Percentiles rank a stretch among this genome's conserved stretches.
These are phyloP conservation scores for Tinospora cordifolia DNA, from an alignment of 164 flowering plant species.

Conservation along the genomic window DNA sequence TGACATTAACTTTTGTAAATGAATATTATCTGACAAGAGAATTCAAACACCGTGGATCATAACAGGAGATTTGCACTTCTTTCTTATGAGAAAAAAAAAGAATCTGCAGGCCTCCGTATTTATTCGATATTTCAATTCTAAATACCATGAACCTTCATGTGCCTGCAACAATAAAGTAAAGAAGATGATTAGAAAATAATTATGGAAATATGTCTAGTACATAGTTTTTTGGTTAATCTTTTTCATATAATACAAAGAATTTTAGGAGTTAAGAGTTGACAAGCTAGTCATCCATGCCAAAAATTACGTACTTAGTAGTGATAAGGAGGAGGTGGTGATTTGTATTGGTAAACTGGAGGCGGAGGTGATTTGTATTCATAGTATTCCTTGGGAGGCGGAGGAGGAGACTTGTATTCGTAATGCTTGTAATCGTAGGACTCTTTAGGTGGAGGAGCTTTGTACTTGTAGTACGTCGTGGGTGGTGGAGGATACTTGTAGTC, in stretches of 20 bases:
- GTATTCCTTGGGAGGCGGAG: too few species aligned
- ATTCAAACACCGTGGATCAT: neutral
- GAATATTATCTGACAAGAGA: neutral
- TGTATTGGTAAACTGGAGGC: conserved; percentile 14
- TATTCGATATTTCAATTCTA: neutral
- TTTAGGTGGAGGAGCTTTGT: too few species aligned
- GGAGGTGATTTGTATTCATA: neutral
- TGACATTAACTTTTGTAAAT: neutral
- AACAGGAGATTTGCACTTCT: neutral
- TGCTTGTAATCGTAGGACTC: too few species aligned
- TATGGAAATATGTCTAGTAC: too few species aligned
- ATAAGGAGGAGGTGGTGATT: conserved; percentile 7
- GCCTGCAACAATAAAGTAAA: neutral
- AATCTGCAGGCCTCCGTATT: neutral
- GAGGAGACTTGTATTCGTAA: too few species aligned
- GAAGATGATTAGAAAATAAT: neutral
- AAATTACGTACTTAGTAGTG: neutral
- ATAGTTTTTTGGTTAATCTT: too few species aligned
- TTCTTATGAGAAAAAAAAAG: neutral
- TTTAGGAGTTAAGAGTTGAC: too few species aligned
- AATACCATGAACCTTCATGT: neutral
- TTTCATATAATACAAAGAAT: too few species aligned
- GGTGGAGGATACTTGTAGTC: too few species aligned
- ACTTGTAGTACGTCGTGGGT: too few species aligned
- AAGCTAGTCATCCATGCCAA: too few species aligned